phyloP scores from a whole-genome alignment of 1,284 basidiomycete genomes.

The Pseudozyma flocculosa region DNA sequence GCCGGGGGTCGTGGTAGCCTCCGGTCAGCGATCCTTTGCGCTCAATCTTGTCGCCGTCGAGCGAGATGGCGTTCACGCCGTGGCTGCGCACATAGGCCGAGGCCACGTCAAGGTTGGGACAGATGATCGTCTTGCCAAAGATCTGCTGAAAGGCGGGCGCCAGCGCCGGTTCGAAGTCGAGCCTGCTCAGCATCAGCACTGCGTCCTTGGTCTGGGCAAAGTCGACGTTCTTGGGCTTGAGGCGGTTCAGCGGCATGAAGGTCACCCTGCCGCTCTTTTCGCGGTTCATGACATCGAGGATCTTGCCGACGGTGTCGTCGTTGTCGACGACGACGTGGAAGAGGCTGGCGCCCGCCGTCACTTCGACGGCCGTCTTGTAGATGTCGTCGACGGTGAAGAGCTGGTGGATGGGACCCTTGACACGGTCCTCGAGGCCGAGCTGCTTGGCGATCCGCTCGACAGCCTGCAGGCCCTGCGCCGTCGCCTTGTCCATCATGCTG shows the following conservation, averaged over 20 bases:
- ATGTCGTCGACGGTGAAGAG: constrained; percentile 89
- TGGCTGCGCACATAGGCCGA: constrained; percentile 93
- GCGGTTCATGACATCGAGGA: constrained; percentile 87
- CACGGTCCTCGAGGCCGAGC: constrained; percentile 67
- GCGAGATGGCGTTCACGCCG: constrained; percentile 91
- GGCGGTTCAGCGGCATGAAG: constrained; percentile 97
- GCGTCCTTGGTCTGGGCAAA: constrained; percentile 76
- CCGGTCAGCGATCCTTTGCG: constrained; percentile 93
- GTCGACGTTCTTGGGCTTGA: constrained; percentile 70
- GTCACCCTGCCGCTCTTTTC: constrained; percentile 93
- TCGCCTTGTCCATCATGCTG: constrained; percentile 88
- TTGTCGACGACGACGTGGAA: constrained; percentile 98
- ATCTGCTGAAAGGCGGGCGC: constrained; percentile 91
- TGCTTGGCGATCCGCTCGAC: constrained; percentile 78
- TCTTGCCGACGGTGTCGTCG: constrained; percentile 82
- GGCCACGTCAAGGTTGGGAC: constrained; percentile 85
- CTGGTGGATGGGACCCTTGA: constrained; percentile 90
- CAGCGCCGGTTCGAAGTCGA: constrained; percentile 73
- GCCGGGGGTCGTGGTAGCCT: constrained; percentile 88
- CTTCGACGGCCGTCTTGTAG: constrained; percentile 90
- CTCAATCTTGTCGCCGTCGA: constrained; percentile 97
- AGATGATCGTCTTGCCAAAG: constrained; percentile 97
- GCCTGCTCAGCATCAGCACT: constrained; percentile 73
- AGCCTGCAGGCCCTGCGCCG: constrained; percentile 78
- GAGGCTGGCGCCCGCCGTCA: constrained; percentile 89